phyloP scores from a whole-genome alignment of 805 yeast species.

The Candida tammaniensis region DNA sequence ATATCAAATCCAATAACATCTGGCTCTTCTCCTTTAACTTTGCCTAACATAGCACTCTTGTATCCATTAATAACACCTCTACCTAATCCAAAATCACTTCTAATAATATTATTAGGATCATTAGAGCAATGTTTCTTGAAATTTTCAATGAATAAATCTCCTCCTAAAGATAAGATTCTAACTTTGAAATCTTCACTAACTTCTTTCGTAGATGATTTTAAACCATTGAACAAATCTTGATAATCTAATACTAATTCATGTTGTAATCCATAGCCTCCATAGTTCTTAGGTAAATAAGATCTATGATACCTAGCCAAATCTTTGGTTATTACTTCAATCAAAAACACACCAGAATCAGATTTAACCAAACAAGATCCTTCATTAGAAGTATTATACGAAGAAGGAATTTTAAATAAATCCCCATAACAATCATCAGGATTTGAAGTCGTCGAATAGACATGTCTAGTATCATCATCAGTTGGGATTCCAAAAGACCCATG shows the following conservation, averaged over 20 bases:
- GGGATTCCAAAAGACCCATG: constrained; percentile 82
- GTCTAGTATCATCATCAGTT: constrained; percentile 37
- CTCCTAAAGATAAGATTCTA: constrained; percentile 57
- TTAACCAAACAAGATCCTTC: constrained; percentile 33
- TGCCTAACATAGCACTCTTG: constrained; percentile 37
- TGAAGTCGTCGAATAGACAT: constrained; percentile 31
- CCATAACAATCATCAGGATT: constrained; percentile 16
- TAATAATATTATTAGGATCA: constrained; percentile 26
- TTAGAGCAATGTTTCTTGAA: constrained; percentile 29
- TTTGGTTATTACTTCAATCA: constrained; percentile 67
- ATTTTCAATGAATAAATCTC: constrained; percentile 56
- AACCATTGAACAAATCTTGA: constrained; percentile 31
- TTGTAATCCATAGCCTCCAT: constrained; percentile 64
- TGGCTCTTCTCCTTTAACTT: constrained; percentile 19
- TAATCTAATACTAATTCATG: constrained; percentile 47
- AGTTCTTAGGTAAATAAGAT: constrained; percentile 56
- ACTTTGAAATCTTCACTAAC: constrained; percentile 41
- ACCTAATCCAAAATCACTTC: constrained; percentile 41
- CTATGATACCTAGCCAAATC: constrained; percentile 53
- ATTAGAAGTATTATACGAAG: constrained; percentile 19
- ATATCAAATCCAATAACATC: constrained; percentile 33
- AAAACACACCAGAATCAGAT: constrained; percentile 66
- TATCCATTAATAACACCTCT: constrained; percentile 37
- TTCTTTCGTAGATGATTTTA: constrained; percentile 20
- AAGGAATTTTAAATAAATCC: constrained; percentile 18